phyloP scores from a whole-genome alignment of 108 stramenopile genomes.

The Halocafeteria seosinensis region DNA sequence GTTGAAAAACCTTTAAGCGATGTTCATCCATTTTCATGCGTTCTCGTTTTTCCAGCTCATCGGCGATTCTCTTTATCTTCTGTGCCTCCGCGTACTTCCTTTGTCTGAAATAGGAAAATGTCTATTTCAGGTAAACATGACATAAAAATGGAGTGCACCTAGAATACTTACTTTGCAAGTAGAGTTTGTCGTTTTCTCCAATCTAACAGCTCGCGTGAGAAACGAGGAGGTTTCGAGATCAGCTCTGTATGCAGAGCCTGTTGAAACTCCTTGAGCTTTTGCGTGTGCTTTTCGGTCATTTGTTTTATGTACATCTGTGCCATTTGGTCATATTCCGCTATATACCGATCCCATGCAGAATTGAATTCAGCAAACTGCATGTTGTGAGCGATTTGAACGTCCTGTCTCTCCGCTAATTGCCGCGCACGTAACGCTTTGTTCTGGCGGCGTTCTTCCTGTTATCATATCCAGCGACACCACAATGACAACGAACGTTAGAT shows the following conservation, averaged over 20 bases:
- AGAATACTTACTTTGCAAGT: conserved; percentile 39
- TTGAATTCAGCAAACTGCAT: conserved; percentile 51
- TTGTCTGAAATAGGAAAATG: too few species aligned
- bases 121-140: too few species aligned
- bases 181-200: conserved; percentile 45
- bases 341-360: conserved; percentile 44
- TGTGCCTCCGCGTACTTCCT: conserved; percentile 45
- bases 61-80: conserved; percentile 42
- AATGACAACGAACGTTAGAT: too few species aligned
- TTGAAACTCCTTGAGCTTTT: conserved; percentile 35
- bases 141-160: too few species aligned
- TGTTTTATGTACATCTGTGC: conserved; percentile 49
- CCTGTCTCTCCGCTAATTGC: conserved; percentile 40
- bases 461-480: too few species aligned
- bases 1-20: conserved; percentile 21
- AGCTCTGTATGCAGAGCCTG: conserved; percentile 33
- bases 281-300: conserved; percentile 47
- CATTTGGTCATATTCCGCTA: conserved; percentile 49
- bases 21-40: conserved; percentile 26
- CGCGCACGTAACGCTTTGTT: conserved; percentile 39
- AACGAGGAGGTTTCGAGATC: conserved; percentile 36
- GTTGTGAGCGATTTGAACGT: conserved; percentile 48
- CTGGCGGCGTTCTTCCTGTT: conserved; percentile 44
- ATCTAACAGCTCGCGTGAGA: conserved; percentile 41
- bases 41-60: conserved; percentile 41